phyloP scores from a whole-genome alignment of 805 yeast genomes.

The Teunomyces tritomae region DNA sequence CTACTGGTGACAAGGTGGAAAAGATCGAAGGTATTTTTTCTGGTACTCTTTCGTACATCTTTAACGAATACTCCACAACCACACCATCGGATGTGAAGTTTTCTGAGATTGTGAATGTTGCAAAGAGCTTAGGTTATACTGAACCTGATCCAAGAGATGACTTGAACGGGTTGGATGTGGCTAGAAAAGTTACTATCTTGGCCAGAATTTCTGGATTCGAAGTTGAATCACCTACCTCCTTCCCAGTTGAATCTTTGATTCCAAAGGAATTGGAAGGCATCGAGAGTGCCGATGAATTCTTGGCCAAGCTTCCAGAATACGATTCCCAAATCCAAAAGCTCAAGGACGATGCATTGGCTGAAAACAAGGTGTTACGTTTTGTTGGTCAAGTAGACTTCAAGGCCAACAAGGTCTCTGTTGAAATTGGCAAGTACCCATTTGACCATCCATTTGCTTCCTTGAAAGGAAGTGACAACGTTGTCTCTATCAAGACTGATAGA shows the following conservation, averaged over 20 bases:
- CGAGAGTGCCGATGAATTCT: slow-evolving; percentile 70
- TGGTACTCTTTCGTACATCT: slow-evolving; percentile 92
- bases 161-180: slow-evolving; percentile 95
- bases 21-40: slow-evolving; percentile 95
- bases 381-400: slow-evolving; percentile 87
- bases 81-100: slow-evolving; percentile 62
- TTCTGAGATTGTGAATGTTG: slow-evolving; percentile 85
- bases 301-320: slow-evolving; percentile 75
- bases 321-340: slow-evolving; percentile 76
- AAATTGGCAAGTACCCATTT: slow-evolving; percentile 79
- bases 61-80: slow-evolving; percentile 84
- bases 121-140: slow-evolving; percentile 90
- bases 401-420: slow-evolving; percentile 71
- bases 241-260: slow-evolving; percentile 91
- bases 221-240: slow-evolving; percentile 84
- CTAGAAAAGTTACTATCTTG: slow-evolving; percentile 94
- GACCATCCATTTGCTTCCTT: slow-evolving; percentile 95
- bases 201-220: slow-evolving; percentile 88
- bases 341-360: slow-evolving; percentile 76
- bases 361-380: slow-evolving; percentile 86
- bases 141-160: slow-evolving; percentile 99
- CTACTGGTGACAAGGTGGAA: slow-evolving; percentile 90
- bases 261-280: slow-evolving; percentile 81
- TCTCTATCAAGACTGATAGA: slow-evolving; percentile 87
- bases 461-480: slow-evolving; percentile 94